Base-by-base conservation (phyloP, 306 rosid species). In the Hippophae tibetana region DNA sequence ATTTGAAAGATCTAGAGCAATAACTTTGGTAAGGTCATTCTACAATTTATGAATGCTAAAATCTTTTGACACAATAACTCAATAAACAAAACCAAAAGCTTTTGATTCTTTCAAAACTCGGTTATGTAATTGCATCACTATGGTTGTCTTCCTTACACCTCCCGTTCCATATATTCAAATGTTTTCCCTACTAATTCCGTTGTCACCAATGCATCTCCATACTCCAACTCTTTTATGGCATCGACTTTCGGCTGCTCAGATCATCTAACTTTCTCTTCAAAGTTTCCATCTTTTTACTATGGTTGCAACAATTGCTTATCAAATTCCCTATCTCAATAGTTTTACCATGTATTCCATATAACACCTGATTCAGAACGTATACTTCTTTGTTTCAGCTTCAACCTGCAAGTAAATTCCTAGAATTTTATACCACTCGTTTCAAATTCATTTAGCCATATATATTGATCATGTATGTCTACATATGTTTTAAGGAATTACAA, bases 121-220 rank as follows among this genome's bases (percentile, higher is more conserved):
- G 18, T 61, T 40, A 44, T 58, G 43, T 6, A 79, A 12, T 12
- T 62, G 65, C 3, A 50, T 58, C 10, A 65, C 71, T 3, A 79
- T 18, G 3, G 55, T 53, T 41, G 81, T 75, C 65, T 79, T 79
- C 1, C 84, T 81, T 7, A 65, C 69, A 8, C 84, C 79, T 1
- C 69, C 81, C 67, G 66, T 75, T 25, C 81, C 81, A 43, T 60
- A 12, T 5, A 76, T 2, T 0, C 76, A 57, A 69, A 61, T 41
- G 42, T 53, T 44, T 18, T 51, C 52, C 79, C 79, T 8, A 61
- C 68, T 11, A 78, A 48, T 13, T 57, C 49, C 18, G 63, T 69
- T 47, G 70, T 69, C 69, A 69, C 8, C 64, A 65, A 53, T 14
- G 63, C 57, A 69, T 42, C 58, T 42, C 52, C 70, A 43, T 53